Evolutionary conservation across 805 yeast genomes (phyloP).

Genomic region (Metschnikowia proteae): DNA sequence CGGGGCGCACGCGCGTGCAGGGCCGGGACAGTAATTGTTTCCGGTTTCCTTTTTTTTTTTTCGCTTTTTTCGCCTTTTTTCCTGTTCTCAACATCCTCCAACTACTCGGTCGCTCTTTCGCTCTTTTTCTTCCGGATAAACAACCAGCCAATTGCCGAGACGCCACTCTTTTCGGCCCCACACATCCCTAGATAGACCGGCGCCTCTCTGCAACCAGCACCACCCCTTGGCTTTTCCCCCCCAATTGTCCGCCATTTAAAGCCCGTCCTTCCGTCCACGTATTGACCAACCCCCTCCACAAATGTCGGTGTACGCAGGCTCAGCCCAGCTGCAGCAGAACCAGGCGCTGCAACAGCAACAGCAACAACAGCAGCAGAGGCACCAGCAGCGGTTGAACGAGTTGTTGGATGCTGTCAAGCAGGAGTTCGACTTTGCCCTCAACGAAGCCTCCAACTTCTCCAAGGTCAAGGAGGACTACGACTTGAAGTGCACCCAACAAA

Average conservation of each 20-base stretch:
- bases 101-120: slow-evolving; percentile 7
- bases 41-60: slow-evolving; percentile 4
- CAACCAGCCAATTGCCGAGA: slow-evolving; percentile 6
- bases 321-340: slow-evolving; percentile 21
- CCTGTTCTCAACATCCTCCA: slow-evolving; percentile 8
- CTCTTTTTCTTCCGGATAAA: slow-evolving; percentile 5
- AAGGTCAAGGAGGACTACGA: slow-evolving; percentile 93
- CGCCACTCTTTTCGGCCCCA: slow-evolving; percentile 3
- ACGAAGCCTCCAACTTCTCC: slow-evolving; percentile 81
- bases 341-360: slow-evolving; percentile 23
- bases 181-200: background rate
- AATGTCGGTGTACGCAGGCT: slow-evolving; percentile 21
- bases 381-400: slow-evolving; percentile 59
- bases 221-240: background rate
- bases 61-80: slow-evolving; percentile 7
- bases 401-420: slow-evolving; percentile 86
- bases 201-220: background rate
- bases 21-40: background rate
- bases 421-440: slow-evolving; percentile 81
- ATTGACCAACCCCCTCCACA: background rate
- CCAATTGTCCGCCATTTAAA: background rate
- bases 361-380: slow-evolving; percentile 38
- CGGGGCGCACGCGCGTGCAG: slow-evolving; percentile 5
- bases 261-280: background rate
- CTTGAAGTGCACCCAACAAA: slow-evolving; percentile 83